These are phyloP conservation scores for Penicillium goetzii DNA, from an alignment of 495 filamentous ascomycete species.

Conservation along the genomic window DNA sequence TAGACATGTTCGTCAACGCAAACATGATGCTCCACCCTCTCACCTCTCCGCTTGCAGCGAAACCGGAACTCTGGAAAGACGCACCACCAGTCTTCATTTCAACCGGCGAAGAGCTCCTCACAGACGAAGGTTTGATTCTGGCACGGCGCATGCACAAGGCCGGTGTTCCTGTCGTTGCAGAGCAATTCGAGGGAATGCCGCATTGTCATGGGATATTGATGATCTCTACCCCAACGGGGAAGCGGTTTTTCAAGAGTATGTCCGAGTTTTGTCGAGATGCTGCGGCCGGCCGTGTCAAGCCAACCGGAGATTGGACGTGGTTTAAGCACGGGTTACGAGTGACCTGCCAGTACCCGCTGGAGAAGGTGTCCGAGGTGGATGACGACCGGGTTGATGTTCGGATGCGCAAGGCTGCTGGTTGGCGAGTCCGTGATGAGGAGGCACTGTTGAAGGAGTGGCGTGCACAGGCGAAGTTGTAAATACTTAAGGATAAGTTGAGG, in stretches of 20 bases:
- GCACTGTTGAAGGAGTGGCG: conserved; percentile 44
- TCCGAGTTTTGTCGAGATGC: conserved; percentile 56
- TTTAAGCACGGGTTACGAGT: conserved; percentile 57
- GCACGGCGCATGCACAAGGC: conserved; percentile 61
- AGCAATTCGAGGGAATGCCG: conserved; percentile 87
- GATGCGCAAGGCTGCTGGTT: conserved; percentile 53
- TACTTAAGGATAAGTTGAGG: background rate
- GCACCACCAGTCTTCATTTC: conserved; percentile 72
- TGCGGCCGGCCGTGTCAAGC: conserved; percentile 35
- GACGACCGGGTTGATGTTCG: conserved; percentile 56
- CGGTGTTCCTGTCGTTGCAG: conserved; percentile 67
- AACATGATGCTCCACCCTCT: conserved; percentile 71
- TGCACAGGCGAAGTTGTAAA: conserved; percentile 53
- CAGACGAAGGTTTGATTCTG: conserved; percentile 70
- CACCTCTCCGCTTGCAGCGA: conserved; percentile 66
- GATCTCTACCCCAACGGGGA: conserved; percentile 47
- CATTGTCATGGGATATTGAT: conserved; percentile 79
- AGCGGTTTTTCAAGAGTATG: conserved; percentile 59
- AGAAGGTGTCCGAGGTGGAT: conserved; percentile 48
- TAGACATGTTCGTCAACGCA: conserved; percentile 69
- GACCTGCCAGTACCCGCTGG: conserved; percentile 56
- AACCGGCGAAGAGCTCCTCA: conserved; percentile 78
- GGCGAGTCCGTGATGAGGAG: conserved; percentile 50
- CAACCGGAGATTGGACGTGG: conserved; percentile 46
- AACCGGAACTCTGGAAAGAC: conserved; percentile 63